These are phyloP conservation scores for Neurospora sp. DNA, from an alignment of 2,329 filamentous ascomycete species.

Conservation along the genomic window DNA sequence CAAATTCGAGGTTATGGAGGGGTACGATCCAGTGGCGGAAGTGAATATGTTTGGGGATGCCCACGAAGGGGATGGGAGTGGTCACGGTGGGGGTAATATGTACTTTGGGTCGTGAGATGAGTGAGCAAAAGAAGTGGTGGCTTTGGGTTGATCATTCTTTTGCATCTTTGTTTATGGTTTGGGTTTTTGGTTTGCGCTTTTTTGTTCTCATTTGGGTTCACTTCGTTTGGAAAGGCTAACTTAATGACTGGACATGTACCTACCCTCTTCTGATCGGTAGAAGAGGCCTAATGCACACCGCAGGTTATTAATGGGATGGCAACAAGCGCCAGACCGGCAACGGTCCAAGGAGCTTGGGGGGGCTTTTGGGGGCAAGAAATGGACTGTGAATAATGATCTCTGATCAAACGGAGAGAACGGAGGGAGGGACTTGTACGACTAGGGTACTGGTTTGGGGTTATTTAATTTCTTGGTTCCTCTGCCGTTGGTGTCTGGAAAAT, in stretches of 20 bases:
- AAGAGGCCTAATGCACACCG: not conserved
- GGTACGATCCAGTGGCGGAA: slow-evolving; percentile 32
- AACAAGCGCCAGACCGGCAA: not conserved
- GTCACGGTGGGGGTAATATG: not conserved
- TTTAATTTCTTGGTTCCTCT: not conserved
- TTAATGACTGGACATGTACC: not conserved
- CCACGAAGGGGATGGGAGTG: slow-evolving; percentile 33
- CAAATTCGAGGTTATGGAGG: not conserved
- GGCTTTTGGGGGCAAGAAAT: not conserved
- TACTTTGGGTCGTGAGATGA: slow-evolving; percentile 2
- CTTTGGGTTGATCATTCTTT: not conserved
- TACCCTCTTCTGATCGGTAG: not conserved
- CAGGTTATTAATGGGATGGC: not conserved
- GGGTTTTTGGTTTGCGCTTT: slow-evolving; percentile 1
- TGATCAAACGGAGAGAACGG: not conserved
- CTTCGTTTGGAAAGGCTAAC: not conserved
- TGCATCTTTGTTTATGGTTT: not conserved
- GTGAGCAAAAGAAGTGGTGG: not conserved
- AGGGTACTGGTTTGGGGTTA: not conserved
- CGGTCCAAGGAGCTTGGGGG: not conserved
- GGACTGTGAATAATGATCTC: not conserved
- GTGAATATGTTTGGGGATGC: slow-evolving; percentile 42
- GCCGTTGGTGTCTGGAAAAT: not conserved
- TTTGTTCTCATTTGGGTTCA: not conserved
- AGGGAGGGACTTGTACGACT: not conserved